A percentile compares a stretch with the other conserved stretches of the same genome.
These are phyloP conservation scores for Skeletonema tropicum DNA, from an alignment of 108 stramenopile genomes.

Conservation along the genomic window DNA sequence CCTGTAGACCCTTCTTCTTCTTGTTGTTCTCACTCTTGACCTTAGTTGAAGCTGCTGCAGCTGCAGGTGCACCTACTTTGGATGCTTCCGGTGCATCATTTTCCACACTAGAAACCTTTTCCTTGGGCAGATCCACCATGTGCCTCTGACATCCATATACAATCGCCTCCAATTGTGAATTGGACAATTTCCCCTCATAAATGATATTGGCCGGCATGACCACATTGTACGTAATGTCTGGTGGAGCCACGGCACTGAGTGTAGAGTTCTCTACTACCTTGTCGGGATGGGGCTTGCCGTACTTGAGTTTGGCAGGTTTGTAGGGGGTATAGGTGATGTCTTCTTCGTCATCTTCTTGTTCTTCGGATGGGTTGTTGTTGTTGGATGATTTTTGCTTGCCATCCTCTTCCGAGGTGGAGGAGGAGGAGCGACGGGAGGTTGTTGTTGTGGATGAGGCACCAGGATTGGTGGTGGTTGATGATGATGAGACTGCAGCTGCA, in stretches of 20 bases:
- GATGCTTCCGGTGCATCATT: background rate
- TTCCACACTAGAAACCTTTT: background rate
- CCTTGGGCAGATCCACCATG: constrained; percentile 24
- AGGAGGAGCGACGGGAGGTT: background rate
- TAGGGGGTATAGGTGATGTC: constrained; percentile 37
- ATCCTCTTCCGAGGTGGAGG: background rate
- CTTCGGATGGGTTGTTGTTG: background rate
- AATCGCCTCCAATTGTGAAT: constrained; percentile 52
- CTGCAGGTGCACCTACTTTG: background rate
- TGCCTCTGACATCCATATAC: constrained; percentile 48
- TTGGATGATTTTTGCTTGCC: background rate
- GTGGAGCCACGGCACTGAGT: constrained; percentile 29
- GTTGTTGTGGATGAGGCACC: background rate
- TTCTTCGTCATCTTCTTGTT: constrained; percentile 22
- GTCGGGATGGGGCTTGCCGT: constrained; percentile 34
- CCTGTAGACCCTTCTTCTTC: background rate
- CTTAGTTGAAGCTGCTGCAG: background rate
- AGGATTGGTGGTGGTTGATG: background rate
- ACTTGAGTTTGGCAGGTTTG: constrained; percentile 27
- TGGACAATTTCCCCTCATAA: constrained; percentile 43
- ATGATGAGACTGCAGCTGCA: background rate
- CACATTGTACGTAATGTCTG: constrained; percentile 34
- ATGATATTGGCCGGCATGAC: constrained; percentile 42
- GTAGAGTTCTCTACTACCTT: constrained; percentile 45
- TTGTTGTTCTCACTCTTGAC: background rate